Conservation (phyloP, 2,329 filamentous ascomycete species). For the Monilinia polystroma region DNA sequence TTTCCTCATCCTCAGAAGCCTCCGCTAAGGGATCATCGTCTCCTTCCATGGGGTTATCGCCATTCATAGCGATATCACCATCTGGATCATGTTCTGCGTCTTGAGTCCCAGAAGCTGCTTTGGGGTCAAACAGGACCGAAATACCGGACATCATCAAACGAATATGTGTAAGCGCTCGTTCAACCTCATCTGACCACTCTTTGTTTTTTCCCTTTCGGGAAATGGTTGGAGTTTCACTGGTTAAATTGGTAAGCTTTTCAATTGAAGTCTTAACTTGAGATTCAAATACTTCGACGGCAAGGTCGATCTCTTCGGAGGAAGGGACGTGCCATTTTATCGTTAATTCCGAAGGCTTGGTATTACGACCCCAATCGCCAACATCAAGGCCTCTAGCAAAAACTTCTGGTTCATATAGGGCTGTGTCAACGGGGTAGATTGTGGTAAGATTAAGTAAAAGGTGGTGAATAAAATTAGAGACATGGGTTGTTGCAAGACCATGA, state of each 20-base stretch:
- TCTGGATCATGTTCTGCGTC: constrained; percentile 48
- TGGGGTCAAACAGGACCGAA: constrained; percentile 83
- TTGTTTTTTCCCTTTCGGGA: constrained; percentile 95
- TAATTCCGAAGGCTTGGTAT: constrained; percentile 70
- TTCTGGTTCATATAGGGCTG: constrained; percentile 79
- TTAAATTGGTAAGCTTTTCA: constrained; percentile 72
- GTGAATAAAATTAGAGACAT: constrained; percentile 97
- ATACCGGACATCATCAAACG: constrained; percentile 88
- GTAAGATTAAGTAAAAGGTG: constrained; percentile 93
- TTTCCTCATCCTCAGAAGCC: constrained; percentile 74
- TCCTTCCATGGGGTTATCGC: constrained; percentile 52
- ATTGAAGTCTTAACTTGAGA: constrained; percentile 77
- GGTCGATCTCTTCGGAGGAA: constrained; percentile 73
- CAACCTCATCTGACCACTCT: constrained; percentile 97
- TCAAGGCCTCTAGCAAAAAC: constrained; percentile 69
- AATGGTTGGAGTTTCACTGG: constrained; percentile 75
- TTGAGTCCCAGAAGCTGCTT: constrained; percentile 60
- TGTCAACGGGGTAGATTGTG: constrained; percentile 89
- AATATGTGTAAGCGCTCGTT: constrained; percentile 81
- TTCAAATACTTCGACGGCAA: constrained; percentile 86
- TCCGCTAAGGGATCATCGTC: constrained; percentile 58
- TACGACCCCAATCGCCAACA: constrained; percentile 79
- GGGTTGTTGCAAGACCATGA: constrained; percentile 87
- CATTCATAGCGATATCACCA: constrained; percentile 48
- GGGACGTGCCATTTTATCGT: constrained; percentile 92